These are phyloP conservation scores for Aureoboletus auriporus DNA, from an alignment of 768 basidiomycete species.

Conservation along the genomic window DNA sequence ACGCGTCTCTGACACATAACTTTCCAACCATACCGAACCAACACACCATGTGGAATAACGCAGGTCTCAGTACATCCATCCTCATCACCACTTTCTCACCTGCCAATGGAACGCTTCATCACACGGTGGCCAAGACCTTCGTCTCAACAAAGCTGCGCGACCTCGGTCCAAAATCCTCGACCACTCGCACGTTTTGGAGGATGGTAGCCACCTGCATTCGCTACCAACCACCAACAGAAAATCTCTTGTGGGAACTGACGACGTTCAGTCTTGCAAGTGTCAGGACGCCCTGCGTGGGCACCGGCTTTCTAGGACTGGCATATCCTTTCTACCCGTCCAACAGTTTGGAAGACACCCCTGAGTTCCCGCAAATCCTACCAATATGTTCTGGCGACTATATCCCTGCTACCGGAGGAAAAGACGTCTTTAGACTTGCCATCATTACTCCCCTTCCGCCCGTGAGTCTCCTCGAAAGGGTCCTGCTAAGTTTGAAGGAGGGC, in stretches of 20 bases:
- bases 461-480: conserved; percentile 16
- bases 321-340: not conserved
- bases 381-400: conserved; percentile 15
- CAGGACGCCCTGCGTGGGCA: conserved; percentile 15
- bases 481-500: conserved; percentile 23
- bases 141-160: conserved; percentile 24
- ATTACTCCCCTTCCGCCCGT: conserved; percentile 19
- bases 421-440: conserved; percentile 14
- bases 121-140: conserved; percentile 23
- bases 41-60: conserved; percentile 23
- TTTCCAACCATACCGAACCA: not conserved
- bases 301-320: conserved; percentile 21
- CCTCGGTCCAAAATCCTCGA: conserved; percentile 22
- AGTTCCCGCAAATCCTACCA: conserved; percentile 10
- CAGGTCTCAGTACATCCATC: conserved; percentile 24
- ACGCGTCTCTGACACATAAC: conserved; percentile 11
- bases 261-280: conserved; percentile 26
- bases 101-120: conserved; percentile 28
- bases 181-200: conserved; percentile 21
- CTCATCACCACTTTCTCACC: conserved; percentile 21
- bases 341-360: conserved; percentile 17
- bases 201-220: conserved; percentile 23
- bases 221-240: conserved; percentile 18
- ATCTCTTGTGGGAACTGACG: conserved; percentile 17
- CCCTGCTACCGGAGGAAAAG: not conserved